A percentile compares a stretch with the other conserved stretches of the same genome.
Conservation (phyloP, 495 filamentous ascomycete species). For the Hypoxylon fragiforme region DNA sequence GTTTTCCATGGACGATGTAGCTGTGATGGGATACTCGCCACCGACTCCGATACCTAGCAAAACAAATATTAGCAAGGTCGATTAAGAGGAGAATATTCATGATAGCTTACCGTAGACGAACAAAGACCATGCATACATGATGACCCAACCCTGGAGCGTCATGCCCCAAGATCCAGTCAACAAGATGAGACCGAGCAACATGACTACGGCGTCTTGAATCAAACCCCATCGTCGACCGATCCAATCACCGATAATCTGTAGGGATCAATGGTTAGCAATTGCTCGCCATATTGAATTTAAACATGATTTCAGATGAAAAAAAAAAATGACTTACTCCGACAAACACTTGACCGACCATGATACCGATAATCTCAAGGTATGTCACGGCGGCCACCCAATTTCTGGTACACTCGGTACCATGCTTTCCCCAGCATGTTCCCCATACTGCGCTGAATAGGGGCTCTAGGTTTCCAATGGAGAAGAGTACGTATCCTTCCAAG, state of each 20-base stretch:
- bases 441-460: constrained; percentile 74
- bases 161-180: constrained; percentile 83
- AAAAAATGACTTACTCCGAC: constrained; percentile 63
- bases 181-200: constrained; percentile 87
- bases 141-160: constrained; percentile 84
- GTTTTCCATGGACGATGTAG: constrained; percentile 93
- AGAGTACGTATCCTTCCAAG: constrained; percentile 90
- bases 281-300: constrained; percentile 39
- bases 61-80: constrained; percentile 7
- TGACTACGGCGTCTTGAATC: constrained; percentile 90
- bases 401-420: constrained; percentile 62
- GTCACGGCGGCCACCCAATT: constrained; percentile 78
- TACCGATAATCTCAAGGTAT: constrained; percentile 85
- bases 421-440: constrained; percentile 69
- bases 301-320: constrained; percentile 29
- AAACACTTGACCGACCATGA: constrained; percentile 81
- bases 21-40: constrained; percentile 94
- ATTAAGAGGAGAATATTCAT: neutral
- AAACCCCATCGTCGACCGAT: constrained; percentile 87
- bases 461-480: constrained; percentile 88
- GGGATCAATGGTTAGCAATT: constrained; percentile 6
- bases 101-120: constrained; percentile 73
- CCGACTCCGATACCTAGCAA: constrained; percentile 74
- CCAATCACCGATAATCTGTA: constrained; percentile 58
- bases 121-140: constrained; percentile 87